Conservation (phyloP, 768 basidiomycete species). For the Kwoniella dendrophila region DNA sequence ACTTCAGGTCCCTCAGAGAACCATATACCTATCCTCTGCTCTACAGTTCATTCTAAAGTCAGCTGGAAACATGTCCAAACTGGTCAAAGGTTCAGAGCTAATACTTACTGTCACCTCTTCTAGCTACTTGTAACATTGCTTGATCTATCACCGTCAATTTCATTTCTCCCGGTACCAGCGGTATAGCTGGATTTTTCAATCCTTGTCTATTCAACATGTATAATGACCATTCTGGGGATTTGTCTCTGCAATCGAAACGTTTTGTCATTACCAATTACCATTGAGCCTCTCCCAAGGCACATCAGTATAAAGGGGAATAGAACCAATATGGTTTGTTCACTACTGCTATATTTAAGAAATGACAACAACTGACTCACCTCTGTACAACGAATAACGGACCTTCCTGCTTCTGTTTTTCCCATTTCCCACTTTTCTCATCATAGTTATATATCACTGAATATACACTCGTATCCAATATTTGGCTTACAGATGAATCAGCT, state of each 20-base stretch:
- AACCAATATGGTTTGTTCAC: not conserved
- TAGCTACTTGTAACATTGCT: slow-evolving; percentile 39
- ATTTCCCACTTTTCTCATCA: slow-evolving; percentile 30
- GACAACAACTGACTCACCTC: slow-evolving; percentile 23
- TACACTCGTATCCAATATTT: slow-evolving; percentile 39
- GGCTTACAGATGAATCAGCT: slow-evolving; percentile 35
- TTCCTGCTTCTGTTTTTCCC: slow-evolving; percentile 49
- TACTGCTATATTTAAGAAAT: not conserved
- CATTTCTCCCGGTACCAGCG: slow-evolving; percentile 45
- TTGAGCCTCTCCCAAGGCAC: no score
- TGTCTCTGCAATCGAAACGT: slow-evolving; percentile 26
- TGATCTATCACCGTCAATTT: slow-evolving; percentile 34
- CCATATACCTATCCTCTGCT: slow-evolving; percentile 38
- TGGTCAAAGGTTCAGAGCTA: not conserved
- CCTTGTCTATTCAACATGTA: slow-evolving; percentile 45
- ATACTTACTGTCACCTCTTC: slow-evolving; percentile 45
- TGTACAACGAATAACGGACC: slow-evolving; percentile 47
- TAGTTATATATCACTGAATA: slow-evolving; percentile 46
- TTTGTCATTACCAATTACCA: no score
- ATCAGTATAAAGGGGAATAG: not conserved
- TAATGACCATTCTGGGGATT: slow-evolving; percentile 40
- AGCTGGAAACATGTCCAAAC: no score
- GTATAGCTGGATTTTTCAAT: slow-evolving; percentile 39
- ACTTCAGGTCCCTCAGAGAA: slow-evolving; percentile 36
- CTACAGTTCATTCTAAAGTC: not conserved